Conservation (phyloP, 805 yeast genomes). For the Lipomyces chichibuensis region DNA sequence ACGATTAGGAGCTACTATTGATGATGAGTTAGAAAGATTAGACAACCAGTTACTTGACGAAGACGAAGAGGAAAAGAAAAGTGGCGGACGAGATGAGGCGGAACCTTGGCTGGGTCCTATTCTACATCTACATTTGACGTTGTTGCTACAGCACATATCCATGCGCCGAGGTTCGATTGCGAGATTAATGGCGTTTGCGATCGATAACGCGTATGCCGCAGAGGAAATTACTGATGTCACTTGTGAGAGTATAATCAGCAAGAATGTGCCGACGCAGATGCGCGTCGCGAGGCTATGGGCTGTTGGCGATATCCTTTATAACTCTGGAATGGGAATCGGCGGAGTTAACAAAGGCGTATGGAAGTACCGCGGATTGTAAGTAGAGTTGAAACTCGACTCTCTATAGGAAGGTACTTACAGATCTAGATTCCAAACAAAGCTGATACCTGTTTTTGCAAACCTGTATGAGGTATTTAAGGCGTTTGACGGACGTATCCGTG, state of each 20-base stretch:
- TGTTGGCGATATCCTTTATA: slow-evolving; percentile 39
- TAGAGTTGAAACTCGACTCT: not conserved
- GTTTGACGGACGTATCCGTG: slow-evolving; percentile 33
- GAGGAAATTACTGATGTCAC: slow-evolving; percentile 37
- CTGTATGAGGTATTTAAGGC: slow-evolving; percentile 18
- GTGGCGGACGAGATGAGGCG: slow-evolving; percentile 5
- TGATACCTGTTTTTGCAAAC: slow-evolving; percentile 23
- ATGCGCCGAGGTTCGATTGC: slow-evolving; percentile 41
- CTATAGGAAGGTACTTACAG: not conserved
- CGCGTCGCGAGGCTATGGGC: slow-evolving; percentile 38
- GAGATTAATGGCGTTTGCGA: slow-evolving; percentile 41
- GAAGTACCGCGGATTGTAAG: slow-evolving; percentile 34
- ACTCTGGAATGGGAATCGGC: slow-evolving; percentile 35
- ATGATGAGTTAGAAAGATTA: slow-evolving; percentile 33
- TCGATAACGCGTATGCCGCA: slow-evolving; percentile 37
- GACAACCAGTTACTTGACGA: slow-evolving; percentile 31
- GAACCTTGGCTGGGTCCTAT: slow-evolving; percentile 35
- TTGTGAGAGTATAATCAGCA: slow-evolving; percentile 33
- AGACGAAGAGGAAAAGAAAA: slow-evolving; percentile 5
- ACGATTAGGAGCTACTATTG: slow-evolving; percentile 16
- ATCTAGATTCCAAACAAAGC: slow-evolving; percentile 23
- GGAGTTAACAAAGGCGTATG: slow-evolving; percentile 29
- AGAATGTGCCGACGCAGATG: slow-evolving; percentile 18
- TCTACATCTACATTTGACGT: slow-evolving; percentile 32
- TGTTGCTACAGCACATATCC: slow-evolving; percentile 39